Evolutionary conservation across 2,329 filamentous ascomycete genomes (phyloP).

Genomic region (Didymella keratinophila): DNA sequence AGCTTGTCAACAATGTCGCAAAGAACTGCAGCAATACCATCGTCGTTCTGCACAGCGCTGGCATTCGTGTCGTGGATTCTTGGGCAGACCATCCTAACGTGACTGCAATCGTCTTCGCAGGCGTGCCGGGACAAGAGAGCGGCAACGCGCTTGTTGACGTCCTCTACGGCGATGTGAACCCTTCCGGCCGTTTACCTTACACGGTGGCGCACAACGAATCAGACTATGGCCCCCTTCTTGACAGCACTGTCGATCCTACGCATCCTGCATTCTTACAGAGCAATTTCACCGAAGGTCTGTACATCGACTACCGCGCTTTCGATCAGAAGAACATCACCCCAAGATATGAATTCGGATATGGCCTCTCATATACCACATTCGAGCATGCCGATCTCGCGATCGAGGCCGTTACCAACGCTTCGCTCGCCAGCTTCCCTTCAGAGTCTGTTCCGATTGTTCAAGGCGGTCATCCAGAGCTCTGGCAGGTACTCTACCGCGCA

Average conservation of each 20-base stretch:
- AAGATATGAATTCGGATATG: constrained; percentile 81
- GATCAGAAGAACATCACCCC: constrained; percentile 70
- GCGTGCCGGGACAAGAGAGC: constrained; percentile 80
- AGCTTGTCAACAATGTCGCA: constrained; percentile 56
- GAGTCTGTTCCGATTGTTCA: constrained; percentile 33
- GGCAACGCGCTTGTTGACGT: constrained; percentile 79
- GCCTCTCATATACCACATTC: constrained; percentile 78
- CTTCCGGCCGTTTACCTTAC: constrained; percentile 76
- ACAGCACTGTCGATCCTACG: constrained; percentile 46
- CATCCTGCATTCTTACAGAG: constrained; percentile 74
- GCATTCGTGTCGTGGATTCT: constrained; percentile 70
- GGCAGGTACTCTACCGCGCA: constrained; percentile 71
- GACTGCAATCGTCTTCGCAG: constrained; percentile 82
- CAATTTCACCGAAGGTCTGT: constrained; percentile 76
- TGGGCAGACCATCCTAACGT: constrained; percentile 79
- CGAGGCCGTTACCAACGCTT: constrained; percentile 57
- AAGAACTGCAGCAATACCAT: constrained; percentile 60
- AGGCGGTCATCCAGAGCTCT: constrained; percentile 60
- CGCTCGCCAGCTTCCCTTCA: constrained; percentile 22
- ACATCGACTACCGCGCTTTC: constrained; percentile 82
- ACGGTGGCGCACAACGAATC: constrained; percentile 74
- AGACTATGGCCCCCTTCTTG: constrained; percentile 71
- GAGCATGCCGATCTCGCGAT: constrained; percentile 70
- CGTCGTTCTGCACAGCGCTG: constrained; percentile 54
- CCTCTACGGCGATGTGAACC: constrained; percentile 79